Base-by-base conservation (phyloP, 75 land plant species). In the Isoetes taiwanensis region DNA sequence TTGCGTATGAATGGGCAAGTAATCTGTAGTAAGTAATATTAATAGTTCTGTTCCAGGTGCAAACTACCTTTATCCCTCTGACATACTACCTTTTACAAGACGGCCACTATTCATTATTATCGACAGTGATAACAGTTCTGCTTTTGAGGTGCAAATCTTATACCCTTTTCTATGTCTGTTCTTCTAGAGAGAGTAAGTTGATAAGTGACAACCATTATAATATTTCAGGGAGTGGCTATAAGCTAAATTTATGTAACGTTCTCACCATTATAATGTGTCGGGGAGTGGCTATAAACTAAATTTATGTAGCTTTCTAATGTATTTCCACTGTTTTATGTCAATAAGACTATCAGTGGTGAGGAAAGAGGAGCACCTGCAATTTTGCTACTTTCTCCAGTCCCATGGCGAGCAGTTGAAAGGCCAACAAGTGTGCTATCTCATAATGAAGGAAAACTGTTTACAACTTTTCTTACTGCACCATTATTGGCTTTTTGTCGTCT, bases 71-170 rank as follows among this genome's bases (percentile, higher is more conserved):
- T 89, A 77, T 56, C 96, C 96, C 37, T 78, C 70, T 35, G 99
- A 94, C 67, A 50, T 94, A 31, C 72, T 94, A 58, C 96, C 99
- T 26, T 94, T 94, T 56, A 94, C 99, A 33, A 74, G 99, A 58
- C 73, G 61, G 38, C 99, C 99, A 21, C 72, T 89, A 32, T 88
- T 94, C 58, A 59, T 88, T 23, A 74, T 94, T 31, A 74, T 94
- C 66, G 99, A 94, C 38, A 94, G 99, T 53, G 96, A 84, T 72
- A 82, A 60, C 46, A 94, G 96, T 69, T 64, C 68, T 68, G 76
- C 78, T 60, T 94, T 94, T 78, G 93, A 94, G 96, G 99, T 88
- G 79, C 77, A 78, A 80, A 69, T 67, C 74, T 75, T 58, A 31
- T 53, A 69, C 72, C n/a, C n/a, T n/a, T n/a, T n/a, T n/a, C n/a